These are phyloP conservation scores for Zymoseptoria pseudotritici DNA, from an alignment of 2,329 filamentous ascomycete genomes.

Conservation along the genomic window DNA sequence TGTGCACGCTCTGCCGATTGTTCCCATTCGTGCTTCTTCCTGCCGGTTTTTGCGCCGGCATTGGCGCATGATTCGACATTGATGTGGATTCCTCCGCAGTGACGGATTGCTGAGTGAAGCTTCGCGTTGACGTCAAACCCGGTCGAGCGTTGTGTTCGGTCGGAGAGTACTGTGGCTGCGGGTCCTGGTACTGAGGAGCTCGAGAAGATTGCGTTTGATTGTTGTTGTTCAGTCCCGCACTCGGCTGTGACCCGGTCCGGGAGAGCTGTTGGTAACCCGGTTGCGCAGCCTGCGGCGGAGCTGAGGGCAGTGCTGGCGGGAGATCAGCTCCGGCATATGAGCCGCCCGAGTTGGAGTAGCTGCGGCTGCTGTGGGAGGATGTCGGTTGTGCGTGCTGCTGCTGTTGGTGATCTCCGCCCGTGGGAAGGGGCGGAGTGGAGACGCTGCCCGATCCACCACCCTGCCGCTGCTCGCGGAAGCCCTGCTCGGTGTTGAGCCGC, in stretches of 20 bases:
- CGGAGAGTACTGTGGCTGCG: constrained; percentile 17
- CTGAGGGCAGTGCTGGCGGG: constrained; percentile 20
- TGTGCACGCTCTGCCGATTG: constrained; percentile 30
- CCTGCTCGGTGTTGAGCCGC: constrained; percentile 33
- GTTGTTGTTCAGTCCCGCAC: constrained; percentile 21
- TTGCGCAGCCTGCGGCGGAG: constrained; percentile 24
- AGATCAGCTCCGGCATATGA: constrained; percentile 15
- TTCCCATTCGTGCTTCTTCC: constrained; percentile 15
- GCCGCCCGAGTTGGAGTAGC: constrained; percentile 2
- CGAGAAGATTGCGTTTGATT: constrained; percentile 7
- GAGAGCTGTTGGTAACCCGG: constrained; percentile 19
- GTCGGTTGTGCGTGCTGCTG: constrained; percentile 8
- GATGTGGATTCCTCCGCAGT: constrained; percentile 22
- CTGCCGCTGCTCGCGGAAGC: constrained; percentile 32
- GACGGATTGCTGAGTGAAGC: constrained; percentile 21
- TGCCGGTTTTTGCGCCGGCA: constrained; percentile 21
- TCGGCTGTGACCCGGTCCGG: constrained; percentile 10
- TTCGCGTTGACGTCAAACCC: constrained; percentile 19
- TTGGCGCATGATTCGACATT: constrained; percentile 28
- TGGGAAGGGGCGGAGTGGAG: constrained; percentile 17
- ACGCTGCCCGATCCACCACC: constrained; percentile 17
- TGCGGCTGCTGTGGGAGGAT: background rate
- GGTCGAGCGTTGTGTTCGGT: constrained; percentile 22
- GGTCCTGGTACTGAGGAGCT: constrained; percentile 7
- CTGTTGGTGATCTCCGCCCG: constrained; percentile 2